Evolutionary conservation across 257 asterid genomes (phyloP).

Genomic region (Salvia splendens): DNA sequence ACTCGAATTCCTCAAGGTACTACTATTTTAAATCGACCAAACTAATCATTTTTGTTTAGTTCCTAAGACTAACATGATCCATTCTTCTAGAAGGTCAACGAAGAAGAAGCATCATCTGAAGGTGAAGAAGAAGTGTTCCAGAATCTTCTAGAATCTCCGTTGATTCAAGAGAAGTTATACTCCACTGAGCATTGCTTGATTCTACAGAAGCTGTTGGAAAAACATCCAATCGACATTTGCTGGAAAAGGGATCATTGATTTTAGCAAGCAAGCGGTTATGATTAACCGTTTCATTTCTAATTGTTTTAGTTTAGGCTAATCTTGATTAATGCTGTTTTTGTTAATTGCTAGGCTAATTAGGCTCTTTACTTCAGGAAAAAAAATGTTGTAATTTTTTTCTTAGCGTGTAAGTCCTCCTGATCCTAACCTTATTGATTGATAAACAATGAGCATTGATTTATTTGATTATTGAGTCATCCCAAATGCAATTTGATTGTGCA

Average conservation of each 20-base stretch:
- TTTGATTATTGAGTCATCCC: not conserved
- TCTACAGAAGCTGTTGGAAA: slow-evolving; percentile 45
- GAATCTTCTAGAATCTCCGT: slow-evolving; percentile 54
- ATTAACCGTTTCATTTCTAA: not conserved
- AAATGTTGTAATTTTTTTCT: slow-evolving; percentile 11
- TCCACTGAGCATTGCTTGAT: slow-evolving; percentile 63
- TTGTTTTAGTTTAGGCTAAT: too few relatives aligned
- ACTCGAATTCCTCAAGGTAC: slow-evolving; percentile 56
- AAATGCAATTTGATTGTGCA: too few relatives aligned
- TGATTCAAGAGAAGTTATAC: slow-evolving; percentile 72
- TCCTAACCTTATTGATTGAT: slow-evolving; percentile 6
- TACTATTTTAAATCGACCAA: not conserved
- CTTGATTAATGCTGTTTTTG: slow-evolving; percentile 25
- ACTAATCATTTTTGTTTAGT: not conserved
- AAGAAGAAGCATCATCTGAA: slow-evolving; percentile 24
- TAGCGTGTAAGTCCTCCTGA: not conserved
- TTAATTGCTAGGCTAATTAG: slow-evolving; percentile 12
- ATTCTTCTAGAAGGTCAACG: not conserved
- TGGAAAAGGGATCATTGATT: too few relatives aligned
- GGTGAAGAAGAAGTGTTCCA: slow-evolving; percentile 42
- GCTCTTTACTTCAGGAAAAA: slow-evolving; percentile 29
- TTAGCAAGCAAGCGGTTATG: too few relatives aligned
- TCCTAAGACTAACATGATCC: not conserved
- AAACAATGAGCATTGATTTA: not conserved
- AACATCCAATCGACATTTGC: slow-evolving; percentile 31